phyloP scores from a whole-genome alignment of 2,329 filamentous ascomycete species.

The Sporothrix curviconia region DNA sequence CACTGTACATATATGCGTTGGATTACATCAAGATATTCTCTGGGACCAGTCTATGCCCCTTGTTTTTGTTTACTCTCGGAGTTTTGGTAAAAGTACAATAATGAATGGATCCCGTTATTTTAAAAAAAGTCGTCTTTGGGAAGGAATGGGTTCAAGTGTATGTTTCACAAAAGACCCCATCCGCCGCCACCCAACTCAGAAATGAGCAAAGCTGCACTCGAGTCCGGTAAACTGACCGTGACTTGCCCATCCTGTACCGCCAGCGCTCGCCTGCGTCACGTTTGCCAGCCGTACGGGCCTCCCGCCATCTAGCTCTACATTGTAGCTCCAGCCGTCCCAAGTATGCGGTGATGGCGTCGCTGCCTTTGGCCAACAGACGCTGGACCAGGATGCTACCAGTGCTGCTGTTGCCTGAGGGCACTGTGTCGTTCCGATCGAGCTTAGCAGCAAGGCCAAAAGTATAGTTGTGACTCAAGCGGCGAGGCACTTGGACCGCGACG shows the following conservation, averaged over 20 bases:
- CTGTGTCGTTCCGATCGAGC: not conserved
- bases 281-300: constrained; percentile 48
- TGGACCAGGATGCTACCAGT: constrained; percentile 22
- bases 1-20: too few species aligned
- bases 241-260: constrained; percentile 23
- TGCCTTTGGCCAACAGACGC: constrained; percentile 53
- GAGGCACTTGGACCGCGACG: constrained; percentile 13
- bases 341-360: constrained; percentile 56
- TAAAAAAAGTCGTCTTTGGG: too few species aligned
- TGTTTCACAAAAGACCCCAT: too few species aligned
- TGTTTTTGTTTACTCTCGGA: too few species aligned
- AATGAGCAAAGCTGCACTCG: constrained; percentile 34
- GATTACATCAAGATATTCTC: too few species aligned
- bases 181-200: too few species aligned
- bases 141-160: too few species aligned
- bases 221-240: constrained; percentile 33
- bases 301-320: constrained; percentile 50
- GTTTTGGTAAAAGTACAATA: too few species aligned
- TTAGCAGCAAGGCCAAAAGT: constrained; percentile 26
- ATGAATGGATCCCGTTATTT: too few species aligned
- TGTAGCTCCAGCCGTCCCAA: constrained; percentile 56
- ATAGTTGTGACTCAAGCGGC: constrained; percentile 34
- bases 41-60: not conserved
- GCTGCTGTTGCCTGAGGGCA: not conserved
- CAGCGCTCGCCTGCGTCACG: constrained; percentile 40